phyloP scores from a whole-genome alignment of 169 alveolate genomes.

The Babesia bigemina region DNA sequence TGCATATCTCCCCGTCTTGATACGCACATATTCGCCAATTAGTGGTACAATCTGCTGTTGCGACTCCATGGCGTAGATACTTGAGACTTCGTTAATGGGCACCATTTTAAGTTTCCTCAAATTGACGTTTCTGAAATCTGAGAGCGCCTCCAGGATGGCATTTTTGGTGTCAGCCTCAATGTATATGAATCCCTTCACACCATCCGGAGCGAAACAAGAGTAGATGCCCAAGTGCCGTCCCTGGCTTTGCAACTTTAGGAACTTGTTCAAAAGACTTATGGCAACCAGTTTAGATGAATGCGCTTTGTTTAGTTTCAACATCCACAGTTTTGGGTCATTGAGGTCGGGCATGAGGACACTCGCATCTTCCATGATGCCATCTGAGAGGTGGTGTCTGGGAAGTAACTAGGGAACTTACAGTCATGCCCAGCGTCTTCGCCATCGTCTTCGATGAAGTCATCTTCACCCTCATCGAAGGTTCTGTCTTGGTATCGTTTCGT shows the following conservation, averaged over 20 bases:
- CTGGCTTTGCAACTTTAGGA: slow-evolving; percentile 68
- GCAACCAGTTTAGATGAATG: slow-evolving; percentile 76
- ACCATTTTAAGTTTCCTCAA: slow-evolving; percentile 77
- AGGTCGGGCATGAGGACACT: slow-evolving; percentile 71
- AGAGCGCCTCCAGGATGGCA: slow-evolving; percentile 75
- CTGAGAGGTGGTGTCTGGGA: slow-evolving; percentile 41
- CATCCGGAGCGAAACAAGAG: slow-evolving; percentile 83
- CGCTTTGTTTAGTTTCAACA: slow-evolving; percentile 74
- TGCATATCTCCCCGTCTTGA: slow-evolving; percentile 78
- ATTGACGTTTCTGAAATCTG: slow-evolving; percentile 79
- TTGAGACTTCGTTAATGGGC: slow-evolving; percentile 83
- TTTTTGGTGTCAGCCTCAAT: slow-evolving; percentile 83
- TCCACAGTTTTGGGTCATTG: slow-evolving; percentile 85
- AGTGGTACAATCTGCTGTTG: slow-evolving; percentile 66
- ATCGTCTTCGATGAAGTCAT: slow-evolving; percentile 65
- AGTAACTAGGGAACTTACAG: slow-evolving; percentile 25
- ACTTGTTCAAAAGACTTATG: slow-evolving; percentile 78
- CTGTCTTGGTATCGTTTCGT: slow-evolving; percentile 80
- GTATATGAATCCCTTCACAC: slow-evolving; percentile 77
- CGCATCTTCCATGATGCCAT: slow-evolving; percentile 56
- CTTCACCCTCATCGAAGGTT: slow-evolving; percentile 73
- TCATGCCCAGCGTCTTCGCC: slow-evolving; percentile 68
- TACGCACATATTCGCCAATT: slow-evolving; percentile 83
- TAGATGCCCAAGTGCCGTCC: slow-evolving; percentile 77
- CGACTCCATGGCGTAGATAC: slow-evolving; percentile 79